A percentile compares a stretch with the other conserved stretches of the same genome.
These are phyloP conservation scores for Colletotrichum cuscutae DNA, from an alignment of 2,329 filamentous ascomycete species.

Conservation along the genomic window DNA sequence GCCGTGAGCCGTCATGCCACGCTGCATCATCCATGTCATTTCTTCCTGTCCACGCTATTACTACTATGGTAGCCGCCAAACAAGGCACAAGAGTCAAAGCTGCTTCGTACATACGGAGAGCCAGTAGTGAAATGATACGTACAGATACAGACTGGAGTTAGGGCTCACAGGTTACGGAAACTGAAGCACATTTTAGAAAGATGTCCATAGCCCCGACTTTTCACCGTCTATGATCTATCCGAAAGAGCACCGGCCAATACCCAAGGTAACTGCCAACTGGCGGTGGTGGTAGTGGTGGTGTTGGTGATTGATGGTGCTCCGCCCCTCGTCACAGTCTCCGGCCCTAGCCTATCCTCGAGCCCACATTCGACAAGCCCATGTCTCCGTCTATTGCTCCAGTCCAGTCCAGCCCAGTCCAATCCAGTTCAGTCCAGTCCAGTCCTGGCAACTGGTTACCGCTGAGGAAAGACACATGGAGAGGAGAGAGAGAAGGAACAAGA, in stretches of 20 bases:
- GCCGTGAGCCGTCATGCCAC: background rate
- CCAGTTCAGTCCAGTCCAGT: background rate
- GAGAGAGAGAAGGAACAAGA: background rate
- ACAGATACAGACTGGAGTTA: no score
- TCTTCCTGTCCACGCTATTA: background rate
- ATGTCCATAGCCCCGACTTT: background rate
- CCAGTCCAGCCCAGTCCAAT: background rate
- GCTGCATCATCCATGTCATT: background rate
- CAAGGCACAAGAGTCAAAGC: background rate
- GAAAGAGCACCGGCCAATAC: no score
- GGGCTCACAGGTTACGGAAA: background rate
- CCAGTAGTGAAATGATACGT: no score
- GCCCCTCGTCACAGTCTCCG: background rate
- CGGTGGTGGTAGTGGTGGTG: background rate
- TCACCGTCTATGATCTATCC: background rate
- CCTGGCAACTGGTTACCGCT: background rate
- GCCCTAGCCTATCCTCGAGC: background rate
- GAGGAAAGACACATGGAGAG: background rate
- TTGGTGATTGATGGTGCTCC: no score
- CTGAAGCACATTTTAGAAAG: background rate
- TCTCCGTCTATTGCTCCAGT: conserved; percentile 3
- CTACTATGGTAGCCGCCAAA: background rate
- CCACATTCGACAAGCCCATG: background rate
- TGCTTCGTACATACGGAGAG: background rate
- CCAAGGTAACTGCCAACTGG: no score